phyloP scores from a whole-genome alignment of 108 stramenopile genomes.

The Fragilaria crotonensis region DNA sequence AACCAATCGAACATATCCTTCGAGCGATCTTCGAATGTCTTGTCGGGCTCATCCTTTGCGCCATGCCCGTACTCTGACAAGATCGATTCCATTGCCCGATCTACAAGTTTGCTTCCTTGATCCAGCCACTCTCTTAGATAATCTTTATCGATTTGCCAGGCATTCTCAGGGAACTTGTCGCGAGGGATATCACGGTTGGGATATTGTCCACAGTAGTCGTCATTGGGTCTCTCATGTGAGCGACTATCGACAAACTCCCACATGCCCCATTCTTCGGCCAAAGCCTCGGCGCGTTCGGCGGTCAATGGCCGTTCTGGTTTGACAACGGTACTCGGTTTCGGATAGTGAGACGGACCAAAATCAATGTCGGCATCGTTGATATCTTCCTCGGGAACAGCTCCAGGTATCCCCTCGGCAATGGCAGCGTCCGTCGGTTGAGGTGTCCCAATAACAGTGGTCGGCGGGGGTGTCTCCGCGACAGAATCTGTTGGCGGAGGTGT shows the following conservation, averaged over 20 bases:
- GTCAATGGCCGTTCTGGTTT: constrained; percentile 1
- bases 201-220: constrained; percentile 25
- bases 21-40: constrained; percentile 8
- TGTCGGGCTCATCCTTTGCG: background rate
- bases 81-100: constrained; percentile 57
- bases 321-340: background rate
- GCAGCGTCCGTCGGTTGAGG: background rate
- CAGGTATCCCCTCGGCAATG: background rate
- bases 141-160: constrained; percentile 62
- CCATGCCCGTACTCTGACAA: constrained; percentile 57
- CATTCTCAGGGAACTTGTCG: constrained; percentile 25
- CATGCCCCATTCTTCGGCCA: constrained; percentile 29
- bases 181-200: constrained; percentile 46
- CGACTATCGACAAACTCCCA: constrained; percentile 15
- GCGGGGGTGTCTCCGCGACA: background rate
- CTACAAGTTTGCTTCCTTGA: constrained; percentile 50
- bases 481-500: background rate
- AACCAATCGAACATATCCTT: constrained; percentile 8
- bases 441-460: background rate
- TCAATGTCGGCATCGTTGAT: background rate
- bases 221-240: background rate
- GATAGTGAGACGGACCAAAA: background rate
- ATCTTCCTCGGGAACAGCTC: background rate
- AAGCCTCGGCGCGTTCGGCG: constrained; percentile 11
- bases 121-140: constrained; percentile 50